Base-by-base conservation (phyloP, 345 rosid species). In the Lepidium sativum region DNA sequence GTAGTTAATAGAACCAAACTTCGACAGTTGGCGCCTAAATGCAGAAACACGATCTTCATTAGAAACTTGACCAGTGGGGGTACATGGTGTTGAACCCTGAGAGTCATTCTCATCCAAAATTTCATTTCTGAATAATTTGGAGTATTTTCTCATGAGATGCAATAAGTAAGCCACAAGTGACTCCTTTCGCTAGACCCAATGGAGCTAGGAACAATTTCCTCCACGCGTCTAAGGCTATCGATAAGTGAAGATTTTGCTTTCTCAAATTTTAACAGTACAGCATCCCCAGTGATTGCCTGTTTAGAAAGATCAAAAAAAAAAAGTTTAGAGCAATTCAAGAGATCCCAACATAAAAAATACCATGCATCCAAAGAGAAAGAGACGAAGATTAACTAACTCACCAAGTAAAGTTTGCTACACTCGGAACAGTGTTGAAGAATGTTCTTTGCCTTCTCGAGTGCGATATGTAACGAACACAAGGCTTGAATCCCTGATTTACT, bases 401-500 rank as follows among this genome's bases (percentile, higher is more conserved):
- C 98, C 98, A 91, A 71, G 69, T 91, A 88, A 60, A 91, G 94
- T 57, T 91, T 91, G 58, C 96, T 91, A 70, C 86, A 86, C 66
- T 83, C 86, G 9, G 91, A 78, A 71, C 98, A 91, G 77, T 91
- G 98, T 67, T 76, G 89, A 68, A 91, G 96, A 71, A 88, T 67
- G 63, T 71, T 83, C 73, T 87, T 91, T 16, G 96, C 70, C 74
- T 88, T 91, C 79, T 91, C 98, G 14, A 91, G 83, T 23, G 98
- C 89, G 64, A 94, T 82, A 62, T 90, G 97, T 78, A 94, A 82
- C 10, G 95, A 84, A 68, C 99, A 94, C 53, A 94, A 70, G 48
- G 99, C 92, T 40, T 90, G 97, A 70, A 94, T 89, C 51, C 99
- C 99, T 44, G 97, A 87, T 81, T 77, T 94, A 80, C 99, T 94